Base-by-base conservation (phyloP, 225 moss, liverwort and hornwort species). In the Physcomitrellopsis africana region DNA sequence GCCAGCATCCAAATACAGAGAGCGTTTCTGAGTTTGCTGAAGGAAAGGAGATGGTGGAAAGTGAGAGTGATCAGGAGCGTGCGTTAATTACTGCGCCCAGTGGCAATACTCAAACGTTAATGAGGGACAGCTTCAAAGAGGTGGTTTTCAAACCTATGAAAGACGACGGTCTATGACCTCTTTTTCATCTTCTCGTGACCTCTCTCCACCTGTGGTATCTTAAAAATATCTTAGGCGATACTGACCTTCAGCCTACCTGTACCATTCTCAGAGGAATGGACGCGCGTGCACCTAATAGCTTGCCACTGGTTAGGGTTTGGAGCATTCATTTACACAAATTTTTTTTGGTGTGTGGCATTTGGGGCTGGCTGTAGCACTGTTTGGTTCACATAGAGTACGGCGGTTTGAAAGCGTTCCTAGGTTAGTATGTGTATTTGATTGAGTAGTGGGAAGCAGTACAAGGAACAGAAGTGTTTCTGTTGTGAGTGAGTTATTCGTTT, bases 11-110 rank as follows among this genome's bases (percentile, higher is more conserved):
- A 16, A 79, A 22, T 5, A 43, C 49, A 11, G 88, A 79, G 23
- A 81, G 80, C 56, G 88, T 74, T 18, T 79, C 58, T 18, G 86
- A 84, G 16, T 73, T 63, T 58, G 49, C 73, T 15, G 89, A 77
- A 51, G 85, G 89, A 19, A 92, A 89, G 83, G 92, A 85, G 69
- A 82, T 80, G 79, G 77, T 82, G 74, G 92, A 90, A 47, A 89
- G 89, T 64, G 92, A 90, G 84, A 86, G 86, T 81, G 92, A 92
- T 46, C 87, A 87, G 72, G 92, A 92, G 83, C 81, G 88, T 48
- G 76, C 85, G 8, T 73, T 88, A 27, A 87, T 90, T 51, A 81
- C 82, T 20, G 82, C 85, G 6, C 92, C 92, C 32, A 90, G 89
- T 68, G 92, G 92, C 68, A 87, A 90, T 57, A 84, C 92, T 9